Conservation (phyloP, 163 green algal genomes). For the Scenedesmus sp. region DNA sequence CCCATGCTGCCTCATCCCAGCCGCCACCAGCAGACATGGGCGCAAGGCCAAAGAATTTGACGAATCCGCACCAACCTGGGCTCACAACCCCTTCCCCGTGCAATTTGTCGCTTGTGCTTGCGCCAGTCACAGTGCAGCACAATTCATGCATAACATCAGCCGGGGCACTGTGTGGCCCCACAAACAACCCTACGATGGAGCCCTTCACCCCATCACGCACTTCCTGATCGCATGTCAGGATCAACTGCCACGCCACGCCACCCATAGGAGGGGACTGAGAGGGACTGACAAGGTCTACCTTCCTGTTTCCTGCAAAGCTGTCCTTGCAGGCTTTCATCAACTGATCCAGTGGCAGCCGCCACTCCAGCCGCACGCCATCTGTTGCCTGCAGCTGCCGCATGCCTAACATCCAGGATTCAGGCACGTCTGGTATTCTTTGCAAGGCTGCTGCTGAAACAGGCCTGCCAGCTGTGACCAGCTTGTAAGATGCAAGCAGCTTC, state of each 20-base stretch:
- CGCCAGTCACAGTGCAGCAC: not conserved
- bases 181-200: not conserved
- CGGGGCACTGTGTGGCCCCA: too few species aligned
- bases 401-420: not conserved
- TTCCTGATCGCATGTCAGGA: not conserved
- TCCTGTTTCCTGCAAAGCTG: not conserved
- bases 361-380: not conserved
- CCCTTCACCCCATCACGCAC: not conserved
- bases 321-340: not conserved
- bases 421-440: not conserved
- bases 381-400: not conserved
- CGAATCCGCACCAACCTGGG: not conserved
- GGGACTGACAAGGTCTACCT: not conserved
- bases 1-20: constrained; percentile 15
- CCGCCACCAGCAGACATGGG: not conserved
- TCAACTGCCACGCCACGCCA: not conserved
- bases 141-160: not conserved
- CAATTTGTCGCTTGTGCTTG: not conserved
- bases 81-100: not conserved
- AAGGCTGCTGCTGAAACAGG: not conserved
- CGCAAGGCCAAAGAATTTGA: not conserved
- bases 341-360: not conserved
- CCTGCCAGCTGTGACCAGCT: not conserved
- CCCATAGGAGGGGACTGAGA: not conserved
- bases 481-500: not conserved